Evolutionary conservation across 2,329 filamentous ascomycete genomes (phyloP).

Genomic region (Trichoderma koningii): DNA sequence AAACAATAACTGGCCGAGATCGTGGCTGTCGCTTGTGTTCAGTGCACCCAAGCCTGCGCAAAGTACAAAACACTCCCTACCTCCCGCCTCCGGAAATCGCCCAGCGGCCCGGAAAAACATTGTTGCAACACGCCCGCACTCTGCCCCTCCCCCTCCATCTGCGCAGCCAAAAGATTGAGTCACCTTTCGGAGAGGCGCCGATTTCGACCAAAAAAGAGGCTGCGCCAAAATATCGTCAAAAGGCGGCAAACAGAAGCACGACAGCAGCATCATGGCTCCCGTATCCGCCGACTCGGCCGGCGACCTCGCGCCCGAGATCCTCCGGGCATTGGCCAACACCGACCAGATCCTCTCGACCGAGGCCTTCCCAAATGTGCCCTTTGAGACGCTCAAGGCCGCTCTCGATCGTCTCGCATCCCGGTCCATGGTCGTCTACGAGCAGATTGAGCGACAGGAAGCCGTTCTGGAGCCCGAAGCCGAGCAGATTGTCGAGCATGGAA

Average conservation of each 20-base stretch:
- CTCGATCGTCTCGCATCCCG: constrained; percentile 83
- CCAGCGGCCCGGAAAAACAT: constrained; percentile 25
- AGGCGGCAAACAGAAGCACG: not conserved
- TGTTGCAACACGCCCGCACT: constrained; percentile 20
- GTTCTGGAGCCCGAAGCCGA: constrained; percentile 74
- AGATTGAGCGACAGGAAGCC: constrained; percentile 76
- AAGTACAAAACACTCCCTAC: not conserved
- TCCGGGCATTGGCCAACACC: constrained; percentile 64
- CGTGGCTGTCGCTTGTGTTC: too few species aligned
- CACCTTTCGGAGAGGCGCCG: constrained; percentile 14
- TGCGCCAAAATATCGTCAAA: constrained; percentile 15
- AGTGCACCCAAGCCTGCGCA: too few species aligned
- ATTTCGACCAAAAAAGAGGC: constrained; percentile 9
- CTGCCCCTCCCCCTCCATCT: constrained; percentile 30
- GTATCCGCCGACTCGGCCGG: constrained; percentile 34
- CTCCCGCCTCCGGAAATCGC: constrained; percentile 14
- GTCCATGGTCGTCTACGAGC: constrained; percentile 84
- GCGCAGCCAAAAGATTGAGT: constrained; percentile 24
- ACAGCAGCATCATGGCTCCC: constrained; percentile 24
- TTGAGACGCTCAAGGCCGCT: constrained; percentile 76
- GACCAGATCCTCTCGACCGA: constrained; percentile 69
- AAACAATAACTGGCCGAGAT: too few species aligned
- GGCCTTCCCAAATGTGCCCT: constrained; percentile 67
- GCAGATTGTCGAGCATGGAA: constrained; percentile 71
- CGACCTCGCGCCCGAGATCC: constrained; percentile 66